Evolutionary conservation across 768 basidiomycete species (phyloP).

Genomic region (Pulveroboletus sp.): DNA sequence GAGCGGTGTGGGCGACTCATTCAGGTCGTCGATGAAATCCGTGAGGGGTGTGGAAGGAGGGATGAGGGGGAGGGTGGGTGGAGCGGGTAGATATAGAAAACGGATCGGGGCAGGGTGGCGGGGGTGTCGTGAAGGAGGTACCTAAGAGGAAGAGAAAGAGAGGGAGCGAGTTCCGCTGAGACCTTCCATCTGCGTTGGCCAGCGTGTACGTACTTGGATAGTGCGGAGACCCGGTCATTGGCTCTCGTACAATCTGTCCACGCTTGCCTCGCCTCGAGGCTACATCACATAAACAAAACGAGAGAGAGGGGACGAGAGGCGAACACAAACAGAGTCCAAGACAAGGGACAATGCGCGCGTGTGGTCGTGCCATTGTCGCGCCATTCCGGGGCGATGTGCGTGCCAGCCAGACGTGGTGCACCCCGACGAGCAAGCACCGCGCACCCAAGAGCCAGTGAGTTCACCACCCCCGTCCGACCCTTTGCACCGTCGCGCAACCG

Average conservation of each 20-base stretch:
- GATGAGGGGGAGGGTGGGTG: conserved; percentile 1
- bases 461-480: background rate
- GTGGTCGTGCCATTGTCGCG: too few relatives aligned
- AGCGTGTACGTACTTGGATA: conserved; percentile 27
- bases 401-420: too few relatives aligned
- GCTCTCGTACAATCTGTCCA: conserved; percentile 8
- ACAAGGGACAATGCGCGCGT: conserved; percentile 10
- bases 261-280: conserved; percentile 28
- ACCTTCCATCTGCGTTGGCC: conserved; percentile 18
- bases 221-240: conserved; percentile 16
- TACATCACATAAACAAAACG: conserved; percentile 10
- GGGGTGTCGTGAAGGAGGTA: conserved; percentile 1
- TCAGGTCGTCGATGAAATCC: conserved; percentile 28
- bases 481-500: background rate
- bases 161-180: conserved; percentile 6
- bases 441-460: conserved; percentile 1
- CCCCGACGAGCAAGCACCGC: too few relatives aligned
- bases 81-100: conserved; percentile 17
- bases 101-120: background rate
- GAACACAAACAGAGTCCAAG: background rate
- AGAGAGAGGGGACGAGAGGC: background rate
- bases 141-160: conserved; percentile 3
- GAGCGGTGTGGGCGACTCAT: conserved; percentile 37
- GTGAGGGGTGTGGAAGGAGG: conserved; percentile 16
- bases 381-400: background rate